These are phyloP conservation scores for Ramalina intermedia DNA, from an alignment of 495 filamentous ascomycete genomes.

Conservation along the genomic window DNA sequence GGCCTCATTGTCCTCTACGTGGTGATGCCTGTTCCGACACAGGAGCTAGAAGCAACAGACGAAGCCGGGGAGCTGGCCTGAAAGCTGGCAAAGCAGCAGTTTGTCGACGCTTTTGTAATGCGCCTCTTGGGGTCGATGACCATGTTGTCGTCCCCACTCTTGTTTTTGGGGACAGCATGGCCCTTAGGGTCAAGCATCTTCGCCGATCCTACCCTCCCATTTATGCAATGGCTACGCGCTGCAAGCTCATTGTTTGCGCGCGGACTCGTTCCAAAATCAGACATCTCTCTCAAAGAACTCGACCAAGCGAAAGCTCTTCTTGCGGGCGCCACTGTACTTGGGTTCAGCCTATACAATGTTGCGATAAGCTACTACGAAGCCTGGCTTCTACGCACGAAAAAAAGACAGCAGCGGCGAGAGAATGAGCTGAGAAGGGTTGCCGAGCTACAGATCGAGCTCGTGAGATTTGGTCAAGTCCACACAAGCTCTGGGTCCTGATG, in stretches of 20 bases:
- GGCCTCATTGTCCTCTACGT: background rate
- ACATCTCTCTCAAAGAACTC: slow-evolving; percentile 4
- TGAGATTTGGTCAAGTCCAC: too few species aligned
- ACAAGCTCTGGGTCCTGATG: too few species aligned
- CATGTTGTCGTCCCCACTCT: background rate
- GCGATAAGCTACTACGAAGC: background rate
- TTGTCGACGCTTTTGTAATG: background rate
- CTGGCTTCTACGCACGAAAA: background rate
- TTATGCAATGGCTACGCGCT: background rate
- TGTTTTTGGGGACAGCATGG: background rate
- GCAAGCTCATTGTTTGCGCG: background rate
- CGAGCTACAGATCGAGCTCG: too few species aligned
- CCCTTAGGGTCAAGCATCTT: background rate
- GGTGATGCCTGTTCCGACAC: background rate
- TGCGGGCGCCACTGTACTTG: slow-evolving; percentile 4
- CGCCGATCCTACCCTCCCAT: background rate
- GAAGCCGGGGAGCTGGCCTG: too few species aligned
- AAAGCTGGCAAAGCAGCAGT: background rate
- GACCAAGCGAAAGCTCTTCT: slow-evolving; percentile 4
- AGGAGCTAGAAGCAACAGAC: background rate
- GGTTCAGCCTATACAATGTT: background rate
- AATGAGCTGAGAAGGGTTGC: too few species aligned
- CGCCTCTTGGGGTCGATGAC: background rate
- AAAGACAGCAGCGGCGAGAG: background rate
- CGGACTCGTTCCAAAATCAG: slow-evolving; percentile 1